A percentile compares a stretch with the other conserved stretches of the same genome.
phyloP scores from a whole-genome alignment of 306 rosid genomes.

The Begonia masoniana region DNA sequence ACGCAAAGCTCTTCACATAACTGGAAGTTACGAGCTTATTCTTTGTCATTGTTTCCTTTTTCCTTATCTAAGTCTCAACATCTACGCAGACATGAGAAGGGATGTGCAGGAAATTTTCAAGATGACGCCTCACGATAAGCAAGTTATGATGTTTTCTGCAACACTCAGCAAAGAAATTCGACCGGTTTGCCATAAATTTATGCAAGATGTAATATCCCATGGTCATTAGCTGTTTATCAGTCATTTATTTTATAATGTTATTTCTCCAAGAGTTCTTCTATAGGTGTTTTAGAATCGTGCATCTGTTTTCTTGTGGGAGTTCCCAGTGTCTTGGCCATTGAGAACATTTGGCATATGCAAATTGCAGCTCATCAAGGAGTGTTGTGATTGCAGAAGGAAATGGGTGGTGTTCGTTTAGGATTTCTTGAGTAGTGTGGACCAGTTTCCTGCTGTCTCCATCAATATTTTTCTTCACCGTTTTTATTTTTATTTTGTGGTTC shows the following conservation, averaged over 20 bases:
- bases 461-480: too few species aligned
- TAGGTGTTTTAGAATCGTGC: conserved; percentile 13
- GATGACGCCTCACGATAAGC: conserved; percentile 99
- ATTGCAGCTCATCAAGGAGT: too few species aligned
- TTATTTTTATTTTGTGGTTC: too few species aligned
- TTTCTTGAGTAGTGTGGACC: too few species aligned
- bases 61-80: not conserved
- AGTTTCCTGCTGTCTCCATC: too few species aligned
- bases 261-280: conserved; percentile 34
- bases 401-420: too few species aligned
- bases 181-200: conserved; percentile 98
- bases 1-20: conserved; percentile 1
- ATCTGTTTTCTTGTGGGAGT: not conserved
- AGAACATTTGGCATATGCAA: too few species aligned
- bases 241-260: conserved; percentile 39
- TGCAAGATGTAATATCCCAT: conserved; percentile 99
- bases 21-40: not conserved
- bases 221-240: conserved; percentile 65
- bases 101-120: conserved; percentile 97
- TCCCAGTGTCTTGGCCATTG: not conserved
- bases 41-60: not conserved
- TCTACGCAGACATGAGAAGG: conserved; percentile 80
- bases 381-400: too few species aligned
- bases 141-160: conserved; percentile 99
- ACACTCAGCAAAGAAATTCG: conserved; percentile 99